phyloP scores from a whole-genome alignment of 768 basidiomycete genomes.

The Psilocybe cubensis region DNA sequence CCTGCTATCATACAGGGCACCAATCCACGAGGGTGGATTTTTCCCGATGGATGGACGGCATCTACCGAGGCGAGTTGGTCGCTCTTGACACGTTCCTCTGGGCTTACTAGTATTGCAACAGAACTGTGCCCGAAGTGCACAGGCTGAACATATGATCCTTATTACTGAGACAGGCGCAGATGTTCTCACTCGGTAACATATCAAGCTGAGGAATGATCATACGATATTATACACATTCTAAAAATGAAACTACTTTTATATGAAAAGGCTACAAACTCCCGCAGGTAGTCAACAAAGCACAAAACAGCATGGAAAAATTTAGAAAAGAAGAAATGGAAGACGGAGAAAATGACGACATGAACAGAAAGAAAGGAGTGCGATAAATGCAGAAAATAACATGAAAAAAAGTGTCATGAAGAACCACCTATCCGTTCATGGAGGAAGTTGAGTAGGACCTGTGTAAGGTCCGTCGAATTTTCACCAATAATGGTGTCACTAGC shows the following conservation, averaged over 20 bases:
- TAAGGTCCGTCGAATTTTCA: conserved; percentile 55
- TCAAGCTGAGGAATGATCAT: not conserved
- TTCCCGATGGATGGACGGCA: conserved; percentile 94
- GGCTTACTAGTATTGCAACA: conserved; percentile 27
- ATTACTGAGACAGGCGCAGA: conserved; percentile 82
- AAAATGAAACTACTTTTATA: conserved; percentile 18
- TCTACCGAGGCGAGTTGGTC: conserved; percentile 71
- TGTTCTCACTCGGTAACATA: conserved; percentile 59
- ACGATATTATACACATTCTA: conserved; percentile 16
- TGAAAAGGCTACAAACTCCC: conserved; percentile 1
- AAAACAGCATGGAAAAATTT: not conserved
- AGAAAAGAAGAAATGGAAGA: conserved; percentile 8
- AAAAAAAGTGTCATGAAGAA: conserved; percentile 32
- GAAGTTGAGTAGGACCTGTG: conserved; percentile 62
- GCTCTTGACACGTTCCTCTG: not conserved
- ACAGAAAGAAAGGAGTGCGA: conserved; percentile 9
- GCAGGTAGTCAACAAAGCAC: conserved; percentile 9
- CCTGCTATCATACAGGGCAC: conserved; percentile 80
- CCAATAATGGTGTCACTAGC: conserved; percentile 58
- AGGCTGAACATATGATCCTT: conserved; percentile 88
- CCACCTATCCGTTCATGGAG: conserved; percentile 62
- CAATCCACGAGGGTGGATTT: conserved; percentile 71
- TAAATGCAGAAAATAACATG: conserved; percentile 8
- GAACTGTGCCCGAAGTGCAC: conserved; percentile 83
- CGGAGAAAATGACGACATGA: conserved; percentile 5